Evolutionary conservation across 805 yeast species (phyloP), one percentile per base, ranked within the genome.

Genomic region (Lachancea sp.): DNA sequence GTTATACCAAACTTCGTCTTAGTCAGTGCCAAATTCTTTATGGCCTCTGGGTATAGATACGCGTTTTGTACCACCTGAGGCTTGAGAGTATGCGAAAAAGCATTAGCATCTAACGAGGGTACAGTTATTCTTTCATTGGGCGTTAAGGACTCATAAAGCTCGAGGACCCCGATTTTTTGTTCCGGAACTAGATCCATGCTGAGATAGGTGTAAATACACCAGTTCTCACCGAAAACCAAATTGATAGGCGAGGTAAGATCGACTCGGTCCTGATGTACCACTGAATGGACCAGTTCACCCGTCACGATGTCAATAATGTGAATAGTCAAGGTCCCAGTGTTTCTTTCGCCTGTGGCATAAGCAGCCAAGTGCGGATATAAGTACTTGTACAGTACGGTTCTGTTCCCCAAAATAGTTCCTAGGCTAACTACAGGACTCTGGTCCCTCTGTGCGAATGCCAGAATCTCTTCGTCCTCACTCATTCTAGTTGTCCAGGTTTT

Each of bases 341-440:
- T 50, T 3, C 49, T 41, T 34, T 68, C 54, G 17, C 59, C 50
- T 0, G 80, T 63, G 2, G 80, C 71, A 16, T 78, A 67, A 1
- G 77, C 71, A 2, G 81, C 67, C 16, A 75, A 44, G 51, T 84
- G 77, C 16, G 94, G 95, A 52, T 83, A 72, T 45, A 89, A 63
- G 58, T 83, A 89, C 61, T 90, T 92, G 73, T 89, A 87, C 29
- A 87, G 63, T 1, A 86, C 90, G 1, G 80, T 69, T 55, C 86
- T 73, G 50, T 83, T 79, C 16, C 81, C 80, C 21, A 83, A 63
- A 0, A 83, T 75, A 19, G 75, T 70, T 7, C 95, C 97, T 35
- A 80, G 57, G 11, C 81, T 80, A 0, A 81, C 77, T 4, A 71
- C 64, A 9, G 56, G 50, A 15, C 67, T 72, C 11, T 56, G 58